phyloP scores from a whole-genome alignment of 2,329 filamentous ascomycete species.

The Botrytis paeoniae region DNA sequence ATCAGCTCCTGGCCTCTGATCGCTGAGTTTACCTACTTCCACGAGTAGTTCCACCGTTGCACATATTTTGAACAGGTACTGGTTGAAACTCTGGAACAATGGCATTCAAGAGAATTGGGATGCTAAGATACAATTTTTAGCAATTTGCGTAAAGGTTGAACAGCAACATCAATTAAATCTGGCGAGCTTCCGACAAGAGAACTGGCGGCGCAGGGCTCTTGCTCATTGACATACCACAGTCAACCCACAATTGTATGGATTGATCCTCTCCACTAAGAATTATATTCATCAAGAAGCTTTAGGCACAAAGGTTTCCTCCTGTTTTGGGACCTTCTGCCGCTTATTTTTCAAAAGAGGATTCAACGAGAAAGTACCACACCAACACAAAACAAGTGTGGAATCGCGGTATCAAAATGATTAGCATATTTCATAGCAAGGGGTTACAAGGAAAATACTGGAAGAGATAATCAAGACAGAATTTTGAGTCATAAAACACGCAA shows the following conservation, averaged over 20 bases:
- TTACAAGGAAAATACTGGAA: background rate
- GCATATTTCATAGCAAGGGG: accelerated
- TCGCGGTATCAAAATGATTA: no score
- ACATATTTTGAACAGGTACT: background rate
- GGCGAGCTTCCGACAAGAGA: background rate
- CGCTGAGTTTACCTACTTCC: background rate
- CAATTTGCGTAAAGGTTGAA: background rate
- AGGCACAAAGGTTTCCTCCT: background rate
- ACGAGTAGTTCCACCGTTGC: background rate
- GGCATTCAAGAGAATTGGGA: background rate
- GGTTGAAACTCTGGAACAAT: background rate
- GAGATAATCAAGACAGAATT: background rate
- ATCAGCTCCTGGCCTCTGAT: background rate
- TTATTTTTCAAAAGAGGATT: background rate
- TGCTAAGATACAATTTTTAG: background rate
- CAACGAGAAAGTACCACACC: background rate
- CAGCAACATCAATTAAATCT: background rate
- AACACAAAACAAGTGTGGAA: background rate
- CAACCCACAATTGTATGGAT: background rate
- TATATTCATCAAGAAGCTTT: background rate
- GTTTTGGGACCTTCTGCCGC: background rate
- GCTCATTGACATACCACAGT: background rate
- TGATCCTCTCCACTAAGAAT: background rate
- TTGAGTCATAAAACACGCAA: background rate
- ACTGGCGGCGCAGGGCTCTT: background rate